Percentiles rank a stretch among this genome's conserved stretches.
Conservation (phyloP, 129 eudicot species). For the Dittrichia graveolens region DNA sequence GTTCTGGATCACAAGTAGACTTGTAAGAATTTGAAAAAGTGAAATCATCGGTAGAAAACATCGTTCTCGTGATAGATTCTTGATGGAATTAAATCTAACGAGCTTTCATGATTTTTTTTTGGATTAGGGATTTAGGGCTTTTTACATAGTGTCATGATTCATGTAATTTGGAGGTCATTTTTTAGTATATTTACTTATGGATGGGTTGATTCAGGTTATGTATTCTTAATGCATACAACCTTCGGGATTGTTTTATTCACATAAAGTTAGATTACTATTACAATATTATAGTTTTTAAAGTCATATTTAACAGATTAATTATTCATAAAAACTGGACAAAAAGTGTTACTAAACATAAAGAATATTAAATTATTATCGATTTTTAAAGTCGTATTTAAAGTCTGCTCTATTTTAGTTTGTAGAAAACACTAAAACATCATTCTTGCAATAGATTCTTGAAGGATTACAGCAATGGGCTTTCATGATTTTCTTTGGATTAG, state of each 20-base stretch:
- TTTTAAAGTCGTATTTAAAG: too few species aligned
- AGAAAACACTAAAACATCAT: too few species aligned
- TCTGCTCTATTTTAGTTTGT: too few species aligned
- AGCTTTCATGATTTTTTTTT: not conserved
- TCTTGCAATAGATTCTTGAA: too few species aligned
- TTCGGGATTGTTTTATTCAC: not conserved
- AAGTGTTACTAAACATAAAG: too few species aligned
- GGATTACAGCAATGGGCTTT: too few species aligned
- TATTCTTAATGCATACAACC: not conserved
- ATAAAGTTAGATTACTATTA: not conserved
- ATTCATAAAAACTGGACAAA: not conserved
- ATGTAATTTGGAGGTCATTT: not conserved
- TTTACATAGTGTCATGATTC: not conserved
- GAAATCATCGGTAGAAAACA: not conserved
- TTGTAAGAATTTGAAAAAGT: not conserved
- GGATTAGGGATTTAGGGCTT: not conserved
- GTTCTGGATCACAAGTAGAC: conserved; percentile 5
- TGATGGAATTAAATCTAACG: not conserved
- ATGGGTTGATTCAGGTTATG: not conserved
- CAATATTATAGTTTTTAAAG: not conserved
- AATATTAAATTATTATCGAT: too few species aligned
- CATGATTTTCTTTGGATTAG: too few species aligned
- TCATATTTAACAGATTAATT: not conserved
- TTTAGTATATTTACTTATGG: not conserved
- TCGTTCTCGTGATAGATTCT: not conserved